These are phyloP conservation scores for Miscanthus lutarioriparius DNA, from an alignment of 176 grass and related monocot species.

Conservation along the genomic window DNA sequence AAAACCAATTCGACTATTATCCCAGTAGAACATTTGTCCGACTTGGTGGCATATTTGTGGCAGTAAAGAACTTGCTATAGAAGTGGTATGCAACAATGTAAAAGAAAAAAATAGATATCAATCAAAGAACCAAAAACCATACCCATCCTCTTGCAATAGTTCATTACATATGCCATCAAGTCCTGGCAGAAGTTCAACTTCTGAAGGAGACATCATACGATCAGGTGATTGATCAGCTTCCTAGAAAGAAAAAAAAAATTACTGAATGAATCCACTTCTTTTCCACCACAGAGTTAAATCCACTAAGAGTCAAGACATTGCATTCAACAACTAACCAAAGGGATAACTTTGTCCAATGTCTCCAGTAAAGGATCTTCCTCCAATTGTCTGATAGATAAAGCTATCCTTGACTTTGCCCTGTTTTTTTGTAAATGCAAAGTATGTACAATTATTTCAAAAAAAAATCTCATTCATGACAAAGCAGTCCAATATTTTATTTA, in stretches of 20 bases:
- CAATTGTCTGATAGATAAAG: slow-evolving; percentile 87
- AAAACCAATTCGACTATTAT: background rate
- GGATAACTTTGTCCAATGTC: slow-evolving; percentile 96
- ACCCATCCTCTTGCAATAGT: slow-evolving; percentile 92
- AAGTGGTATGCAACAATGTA: background rate
- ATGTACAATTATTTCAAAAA: slow-evolving; percentile 6
- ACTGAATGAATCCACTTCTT: background rate
- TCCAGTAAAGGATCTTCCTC: slow-evolving; percentile 90
- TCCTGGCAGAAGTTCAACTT: slow-evolving; percentile 82
- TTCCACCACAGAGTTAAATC: background rate
- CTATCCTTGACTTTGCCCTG: slow-evolving; percentile 84
- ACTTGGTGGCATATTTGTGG: background rate
- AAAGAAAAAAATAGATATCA: slow-evolving; percentile 1
- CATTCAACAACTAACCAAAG: slow-evolving; percentile 48
- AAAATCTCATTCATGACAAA: background rate
- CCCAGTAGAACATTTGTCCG: background rate
- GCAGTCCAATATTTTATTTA: background rate
- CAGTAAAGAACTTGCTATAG: background rate
- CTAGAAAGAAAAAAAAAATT: slow-evolving; percentile 32
- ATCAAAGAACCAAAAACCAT: slow-evolving; percentile 19
- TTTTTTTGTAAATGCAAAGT: background rate
- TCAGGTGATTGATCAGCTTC: slow-evolving; percentile 48
- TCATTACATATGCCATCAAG: slow-evolving; percentile 90
- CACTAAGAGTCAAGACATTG: background rate
- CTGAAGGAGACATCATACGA: slow-evolving; percentile 39